These are phyloP conservation scores for Candolleomyces aberdarensis DNA, from an alignment of 768 basidiomycete genomes.

Conservation along the genomic window DNA sequence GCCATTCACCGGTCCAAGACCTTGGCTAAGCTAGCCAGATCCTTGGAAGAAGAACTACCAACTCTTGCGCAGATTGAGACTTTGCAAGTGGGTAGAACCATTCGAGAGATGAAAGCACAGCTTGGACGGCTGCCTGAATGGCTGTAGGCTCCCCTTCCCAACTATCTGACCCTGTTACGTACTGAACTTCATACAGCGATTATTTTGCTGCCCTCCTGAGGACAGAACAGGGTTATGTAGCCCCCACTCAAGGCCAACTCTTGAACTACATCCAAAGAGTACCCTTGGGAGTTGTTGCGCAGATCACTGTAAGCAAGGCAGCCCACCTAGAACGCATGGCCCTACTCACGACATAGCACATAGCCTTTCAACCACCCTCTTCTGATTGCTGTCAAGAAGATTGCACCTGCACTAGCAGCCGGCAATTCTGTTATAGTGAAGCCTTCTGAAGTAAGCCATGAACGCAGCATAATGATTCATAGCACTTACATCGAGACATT, in stretches of 20 bases:
- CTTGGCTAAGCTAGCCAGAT: constrained; percentile 60
- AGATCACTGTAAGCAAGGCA: constrained; percentile 64
- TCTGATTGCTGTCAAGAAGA: constrained; percentile 87
- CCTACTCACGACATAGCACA: not conserved
- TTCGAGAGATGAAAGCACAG: constrained; percentile 82
- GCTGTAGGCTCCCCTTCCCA: constrained; percentile 51
- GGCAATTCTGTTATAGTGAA: constrained; percentile 84
- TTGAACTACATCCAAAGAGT: constrained; percentile 78
- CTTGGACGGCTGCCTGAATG: constrained; percentile 79
- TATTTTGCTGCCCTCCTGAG: constrained; percentile 76
- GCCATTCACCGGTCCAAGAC: constrained; percentile 58
- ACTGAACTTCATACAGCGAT: constrained; percentile 39
- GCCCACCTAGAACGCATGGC: not conserved
- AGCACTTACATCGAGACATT: not conserved
- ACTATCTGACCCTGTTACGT: not conserved
- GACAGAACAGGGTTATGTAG: constrained; percentile 65
- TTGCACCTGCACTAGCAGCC: constrained; percentile 80
- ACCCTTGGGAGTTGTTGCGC: constrained; percentile 85
- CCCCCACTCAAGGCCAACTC: constrained; percentile 76
- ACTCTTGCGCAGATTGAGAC: constrained; percentile 66
- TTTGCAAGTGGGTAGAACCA: constrained; percentile 76
- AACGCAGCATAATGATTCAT: not conserved
- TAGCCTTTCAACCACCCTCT: constrained; percentile 90
- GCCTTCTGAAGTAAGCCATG: constrained; percentile 61
- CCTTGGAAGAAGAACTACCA: constrained; percentile 54